Percentiles rank a stretch among this genome's conserved stretches.
Conservation (phyloP, 306 rosid species). For the Acacia acuminata region DNA sequence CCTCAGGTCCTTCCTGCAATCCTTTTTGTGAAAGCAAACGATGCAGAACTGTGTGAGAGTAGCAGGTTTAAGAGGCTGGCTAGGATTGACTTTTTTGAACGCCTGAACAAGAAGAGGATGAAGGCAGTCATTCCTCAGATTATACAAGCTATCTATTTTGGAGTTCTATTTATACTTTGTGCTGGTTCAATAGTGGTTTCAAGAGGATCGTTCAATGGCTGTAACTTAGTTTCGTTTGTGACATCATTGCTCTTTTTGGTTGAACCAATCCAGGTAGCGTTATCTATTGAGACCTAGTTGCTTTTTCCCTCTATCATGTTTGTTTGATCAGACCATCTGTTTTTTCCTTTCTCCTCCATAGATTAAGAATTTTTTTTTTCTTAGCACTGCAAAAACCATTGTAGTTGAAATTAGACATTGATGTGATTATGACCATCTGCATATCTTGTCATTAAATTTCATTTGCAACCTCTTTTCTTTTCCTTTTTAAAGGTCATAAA, state of each 20-base stretch:
- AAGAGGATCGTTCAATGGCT: conserved; percentile 53
- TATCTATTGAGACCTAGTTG: not conserved
- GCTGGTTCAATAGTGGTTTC: conserved; percentile 65
- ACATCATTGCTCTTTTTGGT: conserved; percentile 75
- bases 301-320: not conserved
- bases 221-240: conserved; percentile 65
- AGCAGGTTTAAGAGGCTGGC: conserved; percentile 74
- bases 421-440: not conserved
- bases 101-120: conserved; percentile 77
- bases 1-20: conserved; percentile 79
- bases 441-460: not conserved
- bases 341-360: not conserved
- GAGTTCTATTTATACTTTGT: conserved; percentile 52
- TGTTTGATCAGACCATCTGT: not conserved
- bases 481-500: not conserved
- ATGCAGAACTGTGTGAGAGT: conserved; percentile 69
- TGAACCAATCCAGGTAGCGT: conserved; percentile 85
- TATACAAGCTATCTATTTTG: conserved; percentile 65
- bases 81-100: conserved; percentile 53
- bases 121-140: conserved; percentile 87
- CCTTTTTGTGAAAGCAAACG: conserved; percentile 85
- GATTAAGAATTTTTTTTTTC: not conserved
- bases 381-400: not conserved
- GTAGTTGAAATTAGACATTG: not conserved
- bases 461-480: not conserved